Evolutionary conservation across 768 basidiomycete species (phyloP).

Genomic region (Mycena pura): DNA sequence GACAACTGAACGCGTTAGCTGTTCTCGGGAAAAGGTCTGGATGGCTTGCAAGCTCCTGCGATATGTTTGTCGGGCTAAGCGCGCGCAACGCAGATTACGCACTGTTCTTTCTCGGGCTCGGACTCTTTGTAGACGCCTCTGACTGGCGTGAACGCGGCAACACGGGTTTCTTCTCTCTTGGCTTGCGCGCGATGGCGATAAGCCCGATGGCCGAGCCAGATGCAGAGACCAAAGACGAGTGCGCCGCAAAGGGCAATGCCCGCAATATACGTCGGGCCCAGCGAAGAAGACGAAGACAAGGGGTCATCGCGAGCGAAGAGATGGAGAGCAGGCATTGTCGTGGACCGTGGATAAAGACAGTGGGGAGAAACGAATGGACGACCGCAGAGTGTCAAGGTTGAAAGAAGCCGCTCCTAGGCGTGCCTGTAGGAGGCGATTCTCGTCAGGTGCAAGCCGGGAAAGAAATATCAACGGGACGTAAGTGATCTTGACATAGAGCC

Average conservation of each 20-base stretch:
- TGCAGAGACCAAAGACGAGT: conserved; percentile 42
- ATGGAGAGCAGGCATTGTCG: conserved; percentile 23
- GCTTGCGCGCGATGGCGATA: conserved; percentile 47
- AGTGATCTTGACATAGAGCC: no score
- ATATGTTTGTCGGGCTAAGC: neutral
- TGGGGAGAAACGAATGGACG: conserved; percentile 21
- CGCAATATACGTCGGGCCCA: conserved; percentile 49
- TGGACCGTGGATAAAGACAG: conserved; percentile 5
- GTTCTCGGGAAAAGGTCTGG: conserved; percentile 46
- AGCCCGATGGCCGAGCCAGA: conserved; percentile 52
- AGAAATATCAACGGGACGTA: no score
- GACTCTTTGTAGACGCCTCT: conserved; percentile 48
- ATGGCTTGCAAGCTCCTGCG: conserved; percentile 12
- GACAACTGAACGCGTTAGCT: conserved; percentile 52
- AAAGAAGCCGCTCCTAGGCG: neutral
- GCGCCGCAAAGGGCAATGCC: conserved; percentile 57
- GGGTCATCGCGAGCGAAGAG: conserved; percentile 20
- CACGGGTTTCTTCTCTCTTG: conserved; percentile 44
- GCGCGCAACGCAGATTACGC: conserved; percentile 7
- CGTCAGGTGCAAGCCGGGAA: no score
- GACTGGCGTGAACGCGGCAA: conserved; percentile 54
- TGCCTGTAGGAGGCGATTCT: neutral
- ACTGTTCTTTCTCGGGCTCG: conserved; percentile 33
- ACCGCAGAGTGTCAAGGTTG: conserved; percentile 12
- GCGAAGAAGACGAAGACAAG: neutral